Percentiles rank a stretch among this genome's conserved stretches.
phyloP scores from a whole-genome alignment of 2,329 filamentous ascomycete species.

The Cladosporium sp. region DNA sequence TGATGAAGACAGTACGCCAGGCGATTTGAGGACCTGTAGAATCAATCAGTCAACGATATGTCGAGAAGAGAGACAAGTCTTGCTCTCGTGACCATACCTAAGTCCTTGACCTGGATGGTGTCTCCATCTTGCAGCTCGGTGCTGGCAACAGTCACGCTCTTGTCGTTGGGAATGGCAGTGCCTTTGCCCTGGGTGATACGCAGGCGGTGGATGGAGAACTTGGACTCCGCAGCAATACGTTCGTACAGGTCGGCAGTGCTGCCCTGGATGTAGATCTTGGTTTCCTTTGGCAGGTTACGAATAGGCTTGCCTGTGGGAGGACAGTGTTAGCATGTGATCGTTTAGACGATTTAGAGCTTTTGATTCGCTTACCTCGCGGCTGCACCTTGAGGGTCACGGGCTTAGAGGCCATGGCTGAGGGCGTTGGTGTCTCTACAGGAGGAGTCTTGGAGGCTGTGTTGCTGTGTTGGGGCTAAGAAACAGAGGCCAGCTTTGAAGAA shows the following conservation, averaged over 20 bases:
- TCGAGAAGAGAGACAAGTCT: not conserved
- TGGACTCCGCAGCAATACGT: conserved; percentile 55
- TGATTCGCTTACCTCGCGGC: conserved; percentile 44
- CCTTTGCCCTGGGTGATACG: conserved; percentile 67
- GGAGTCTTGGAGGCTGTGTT: not conserved
- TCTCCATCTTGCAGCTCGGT: conserved; percentile 60
- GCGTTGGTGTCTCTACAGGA: not conserved
- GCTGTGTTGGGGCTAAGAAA: conserved; percentile 4
- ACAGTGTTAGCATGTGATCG: conserved; percentile 8
- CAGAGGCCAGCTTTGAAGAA: conserved; percentile 5
- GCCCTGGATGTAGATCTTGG: conserved; percentile 53
- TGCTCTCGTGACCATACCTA: conserved; percentile 62
- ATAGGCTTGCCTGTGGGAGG: conserved; percentile 58
- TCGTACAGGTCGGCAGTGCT: conserved; percentile 58
- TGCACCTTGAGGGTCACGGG: conserved; percentile 46
- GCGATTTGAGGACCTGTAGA: conserved; percentile 75
- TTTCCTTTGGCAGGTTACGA: conserved; percentile 58
- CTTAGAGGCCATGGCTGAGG: conserved; percentile 42
- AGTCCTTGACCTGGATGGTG: conserved; percentile 82
- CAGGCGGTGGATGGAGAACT: conserved; percentile 59
- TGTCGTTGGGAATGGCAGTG: conserved; percentile 56
- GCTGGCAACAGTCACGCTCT: conserved; percentile 53
- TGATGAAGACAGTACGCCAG: conserved; percentile 91
- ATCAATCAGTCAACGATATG: not conserved
- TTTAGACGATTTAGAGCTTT: fast-evolving